A percentile compares a stretch with the other conserved stretches of the same genome.
These are phyloP conservation scores for Fusarium pseudograminearum DNA, from an alignment of 2,329 filamentous ascomycete species.

Conservation along the genomic window DNA sequence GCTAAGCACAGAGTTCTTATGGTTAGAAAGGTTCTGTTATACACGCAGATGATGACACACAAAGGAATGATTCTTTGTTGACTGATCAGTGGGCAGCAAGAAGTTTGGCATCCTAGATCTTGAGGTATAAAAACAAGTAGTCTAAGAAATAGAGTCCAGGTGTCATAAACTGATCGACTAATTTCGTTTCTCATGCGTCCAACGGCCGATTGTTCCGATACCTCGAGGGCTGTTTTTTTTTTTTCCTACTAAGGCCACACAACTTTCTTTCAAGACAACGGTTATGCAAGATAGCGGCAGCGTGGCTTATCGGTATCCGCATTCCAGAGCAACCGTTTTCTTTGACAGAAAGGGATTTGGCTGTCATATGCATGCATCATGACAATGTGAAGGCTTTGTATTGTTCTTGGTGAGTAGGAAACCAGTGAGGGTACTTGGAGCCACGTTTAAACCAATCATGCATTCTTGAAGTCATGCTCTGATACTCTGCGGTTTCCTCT, in stretches of 20 bases:
- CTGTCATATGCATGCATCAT: neutral
- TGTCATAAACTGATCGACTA: no score
- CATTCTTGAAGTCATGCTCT: neutral
- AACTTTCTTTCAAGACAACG: neutral
- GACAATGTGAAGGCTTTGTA: slow-evolving; percentile 3
- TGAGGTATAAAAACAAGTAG: no score
- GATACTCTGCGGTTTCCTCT: neutral
- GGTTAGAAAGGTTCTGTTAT: neutral
- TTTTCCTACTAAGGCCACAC: neutral
- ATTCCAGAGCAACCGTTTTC: slow-evolving; percentile 5
- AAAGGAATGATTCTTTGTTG: neutral
- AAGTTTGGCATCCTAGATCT: no score
- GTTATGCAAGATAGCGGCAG: slow-evolving; percentile 6
- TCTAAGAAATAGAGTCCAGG: no score
- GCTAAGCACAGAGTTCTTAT: neutral
- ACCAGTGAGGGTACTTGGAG: neutral
- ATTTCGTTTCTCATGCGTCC: no score
- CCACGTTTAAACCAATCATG: neutral
- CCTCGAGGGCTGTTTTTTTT: no score
- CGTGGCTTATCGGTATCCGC: slow-evolving; percentile 7
- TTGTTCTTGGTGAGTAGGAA: slow-evolving; percentile 9
- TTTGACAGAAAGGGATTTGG: neutral
- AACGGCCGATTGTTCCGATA: no score
- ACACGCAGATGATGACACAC: neutral
- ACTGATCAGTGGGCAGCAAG: neutral